Percentiles rank a stretch among this genome's conserved stretches.
These are phyloP conservation scores for Trichoderma oligosporum DNA, from an alignment of 2,329 filamentous ascomycete genomes.

Conservation along the genomic window DNA sequence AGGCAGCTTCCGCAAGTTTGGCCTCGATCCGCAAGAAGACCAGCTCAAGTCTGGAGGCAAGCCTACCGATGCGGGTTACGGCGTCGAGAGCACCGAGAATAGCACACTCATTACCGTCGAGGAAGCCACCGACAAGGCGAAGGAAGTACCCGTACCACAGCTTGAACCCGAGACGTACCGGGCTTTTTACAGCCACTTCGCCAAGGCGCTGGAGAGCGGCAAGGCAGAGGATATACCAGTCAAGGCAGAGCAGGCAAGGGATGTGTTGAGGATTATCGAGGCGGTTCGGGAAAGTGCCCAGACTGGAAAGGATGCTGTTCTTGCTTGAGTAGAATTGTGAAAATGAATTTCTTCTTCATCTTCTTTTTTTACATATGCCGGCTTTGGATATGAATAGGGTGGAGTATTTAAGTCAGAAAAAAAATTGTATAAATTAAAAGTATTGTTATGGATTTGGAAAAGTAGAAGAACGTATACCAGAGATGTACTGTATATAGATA, in stretches of 20 bases:
- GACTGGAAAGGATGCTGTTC: slow-evolving; percentile 42
- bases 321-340: background rate
- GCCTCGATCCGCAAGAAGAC: slow-evolving; percentile 71
- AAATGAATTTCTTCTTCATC: background rate
- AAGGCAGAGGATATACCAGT: slow-evolving; percentile 51
- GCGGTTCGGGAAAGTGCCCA: slow-evolving; percentile 48
- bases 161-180: slow-evolving; percentile 64
- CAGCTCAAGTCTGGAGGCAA: slow-evolving; percentile 63
- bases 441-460: no score
- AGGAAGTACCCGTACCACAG: slow-evolving; percentile 51
- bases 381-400: no score
- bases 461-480: no score
- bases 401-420: no score
- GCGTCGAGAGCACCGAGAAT: slow-evolving; percentile 57
- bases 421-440: no score
- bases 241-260: slow-evolving; percentile 48
- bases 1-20: slow-evolving; percentile 69
- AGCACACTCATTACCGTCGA: slow-evolving; percentile 57
- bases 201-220: slow-evolving; percentile 44
- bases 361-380: slow-evolving; percentile 2
- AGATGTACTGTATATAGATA: no score
- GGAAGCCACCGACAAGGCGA: slow-evolving; percentile 45
- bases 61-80: slow-evolving; percentile 61
- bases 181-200: slow-evolving; percentile 60
- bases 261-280: slow-evolving; percentile 53